Evolutionary conservation across 345 rosid genomes (phyloP), one percentile per base, ranked within the genome.

Genomic region (Geranium brycei): DNA sequence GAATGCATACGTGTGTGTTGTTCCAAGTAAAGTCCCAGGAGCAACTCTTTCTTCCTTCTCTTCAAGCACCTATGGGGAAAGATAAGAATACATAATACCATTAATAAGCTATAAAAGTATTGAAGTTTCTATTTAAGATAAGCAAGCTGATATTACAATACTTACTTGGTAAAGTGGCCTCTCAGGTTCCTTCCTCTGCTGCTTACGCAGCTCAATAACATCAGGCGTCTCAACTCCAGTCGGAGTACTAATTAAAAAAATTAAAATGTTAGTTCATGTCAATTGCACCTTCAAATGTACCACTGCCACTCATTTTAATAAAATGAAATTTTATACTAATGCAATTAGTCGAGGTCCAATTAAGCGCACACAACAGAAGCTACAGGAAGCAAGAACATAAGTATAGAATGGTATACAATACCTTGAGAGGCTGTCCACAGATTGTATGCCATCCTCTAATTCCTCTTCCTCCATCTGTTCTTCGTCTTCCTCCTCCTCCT

Each of bases 211-310:
- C 63, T 95, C 99, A 51, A 93, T 93, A n/a, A 91, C 99, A 77
- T 95, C 97, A 3, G 97, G 99, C 58, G 99, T 95, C 81, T 95
- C 99, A 7, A 93, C 96, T 17, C 99, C 99, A 77, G 99, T 93
- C 12, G 97, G 99, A 32, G 99, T 90, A 78, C 99, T 93, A 78
- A 53, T 64, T 40, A 68, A 51, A 40, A 23, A 23, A 23, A 23
- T 23, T 23, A 23, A 23, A 67, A 31, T 58, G 31, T 23, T 23
- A 23, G 28, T 23, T 23, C 28, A 23, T 23, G 28, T 23, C 51
- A 64, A 3, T 3, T 57, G 23, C 5, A 41, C 38, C 16, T 32
- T 16, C 53, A 28, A 67, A 19, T 32, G 38, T 23, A 23, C 28
- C 28, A 23, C 28, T 23, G 28, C 28, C 28, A 23, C 28, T 23